Base-by-base conservation (phyloP, 225 moss, liverwort and hornwort genomes). In the Ulota crispa region DNA sequence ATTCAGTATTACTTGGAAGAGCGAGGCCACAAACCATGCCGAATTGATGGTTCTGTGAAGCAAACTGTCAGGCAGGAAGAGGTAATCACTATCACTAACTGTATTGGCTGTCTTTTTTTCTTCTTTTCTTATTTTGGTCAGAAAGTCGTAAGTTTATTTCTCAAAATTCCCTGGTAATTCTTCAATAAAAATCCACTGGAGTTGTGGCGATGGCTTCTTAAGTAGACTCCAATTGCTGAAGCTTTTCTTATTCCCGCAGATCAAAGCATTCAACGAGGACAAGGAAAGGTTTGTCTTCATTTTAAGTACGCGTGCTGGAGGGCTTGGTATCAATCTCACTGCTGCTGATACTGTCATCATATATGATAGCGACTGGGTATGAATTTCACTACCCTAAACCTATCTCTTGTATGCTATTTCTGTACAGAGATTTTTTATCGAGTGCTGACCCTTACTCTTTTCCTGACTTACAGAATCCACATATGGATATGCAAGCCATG, bases 401-500 rank as follows among this genome's bases (percentile, higher is more conserved):
- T 62, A 3, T 39, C 24, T 16, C 37, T 42, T 31, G 4, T 20
- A 74, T 81, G 53, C 34, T 57, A 24, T 18, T 69, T 27, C 1
- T 56, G 41, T 45, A 4, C 30, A 11, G 32, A 65, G 21, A 72
- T 79, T 53, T 45, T 15, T 20, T 1, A 3, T 52, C 4, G 21
- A 52, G 3, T 54, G 54, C 76, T 76, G 63, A 68, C 73, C 12
- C 7, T 78, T 57, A 64, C 50, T 50, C 50, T 50, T 50, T 21
- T 80, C 55, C 7, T 70, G 13, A 5, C 73, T 70, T 75, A 27
- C 93, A 94, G 95, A 98, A 98, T 86, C 97, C 97, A 13, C 97
- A 98, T 37, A 91, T 90, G 94, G 97, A 98, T 78, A 90, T 98
- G 83, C 97, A 98, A 81, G 97, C 97, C 31, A 98, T 98, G 97